Evolutionary conservation across 495 filamentous ascomycete genomes (phyloP).

Genomic region (Aspergillus nanangensis): DNA sequence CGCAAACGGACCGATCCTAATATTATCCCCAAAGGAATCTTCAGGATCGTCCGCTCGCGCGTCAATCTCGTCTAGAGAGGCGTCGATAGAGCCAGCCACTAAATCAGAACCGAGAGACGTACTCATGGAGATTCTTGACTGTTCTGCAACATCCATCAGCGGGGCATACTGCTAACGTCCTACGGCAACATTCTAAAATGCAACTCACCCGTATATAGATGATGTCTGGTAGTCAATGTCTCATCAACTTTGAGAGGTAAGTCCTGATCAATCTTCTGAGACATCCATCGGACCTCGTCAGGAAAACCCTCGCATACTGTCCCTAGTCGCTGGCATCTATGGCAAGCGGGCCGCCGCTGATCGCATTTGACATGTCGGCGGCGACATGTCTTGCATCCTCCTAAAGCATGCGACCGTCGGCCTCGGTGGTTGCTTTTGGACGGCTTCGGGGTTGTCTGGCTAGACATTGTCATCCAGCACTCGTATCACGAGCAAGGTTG

Average conservation of each 20-base stretch:
- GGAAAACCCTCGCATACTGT: conserved; percentile 27
- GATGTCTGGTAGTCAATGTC: conserved; percentile 19
- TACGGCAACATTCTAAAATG: conserved; percentile 23
- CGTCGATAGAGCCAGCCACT: conserved; percentile 26
- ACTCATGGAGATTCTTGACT: conserved; percentile 29
- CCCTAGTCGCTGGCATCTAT: conserved; percentile 20
- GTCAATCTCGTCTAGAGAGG: conserved; percentile 29
- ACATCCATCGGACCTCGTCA: conserved; percentile 28
- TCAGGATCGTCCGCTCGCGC: conserved; percentile 19
- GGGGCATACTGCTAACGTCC: neutral
- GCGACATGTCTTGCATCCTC: conserved; percentile 31
- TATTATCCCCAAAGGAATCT: conserved; percentile 12
- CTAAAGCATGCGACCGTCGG: conserved; percentile 26
- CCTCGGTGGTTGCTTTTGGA: no score
- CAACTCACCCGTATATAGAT: conserved; percentile 28
- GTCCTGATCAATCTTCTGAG: conserved; percentile 3
- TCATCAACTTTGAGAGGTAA: conserved; percentile 1
- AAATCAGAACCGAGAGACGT: conserved; percentile 18
- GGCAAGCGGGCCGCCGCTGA: conserved; percentile 31
- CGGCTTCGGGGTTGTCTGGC: no score
- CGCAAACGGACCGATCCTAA: conserved; percentile 31
- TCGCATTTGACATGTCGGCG: conserved; percentile 37
- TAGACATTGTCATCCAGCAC: no score
- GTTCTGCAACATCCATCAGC: conserved; percentile 11
- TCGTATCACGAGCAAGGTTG: no score